These are phyloP conservation scores for Prosopis cineraria DNA, from an alignment of 306 rosid genomes.

Conservation along the genomic window DNA sequence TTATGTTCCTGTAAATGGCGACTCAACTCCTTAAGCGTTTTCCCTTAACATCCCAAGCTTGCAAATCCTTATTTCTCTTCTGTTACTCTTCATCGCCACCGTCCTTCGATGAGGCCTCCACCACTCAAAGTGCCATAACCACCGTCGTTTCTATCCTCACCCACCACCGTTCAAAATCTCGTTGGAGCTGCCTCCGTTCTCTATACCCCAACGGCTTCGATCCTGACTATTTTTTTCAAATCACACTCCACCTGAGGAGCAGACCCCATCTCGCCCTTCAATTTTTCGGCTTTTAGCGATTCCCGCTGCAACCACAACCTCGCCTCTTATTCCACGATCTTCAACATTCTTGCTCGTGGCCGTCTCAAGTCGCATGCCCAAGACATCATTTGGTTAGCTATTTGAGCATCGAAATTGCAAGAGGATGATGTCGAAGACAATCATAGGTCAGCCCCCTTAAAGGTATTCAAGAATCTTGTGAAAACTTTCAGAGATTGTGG, in stretches of 20 bases:
- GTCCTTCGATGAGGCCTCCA: not conserved
- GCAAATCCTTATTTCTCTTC: constrained; percentile 6
- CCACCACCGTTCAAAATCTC: constrained; percentile 74
- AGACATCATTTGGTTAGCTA: constrained; percentile 45
- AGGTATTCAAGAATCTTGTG: constrained; percentile 62
- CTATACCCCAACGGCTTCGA: constrained; percentile 58
- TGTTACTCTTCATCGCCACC: constrained; percentile 20
- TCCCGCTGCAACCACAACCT: constrained; percentile 69
- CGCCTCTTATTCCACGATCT: constrained; percentile 61
- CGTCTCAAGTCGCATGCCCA: constrained; percentile 66
- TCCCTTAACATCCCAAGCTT: constrained; percentile 25
- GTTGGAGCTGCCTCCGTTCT: constrained; percentile 65
- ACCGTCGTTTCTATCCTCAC: constrained; percentile 58
- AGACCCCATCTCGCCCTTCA: constrained; percentile 75
- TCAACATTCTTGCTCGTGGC: constrained; percentile 72
- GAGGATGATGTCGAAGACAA: not conserved
- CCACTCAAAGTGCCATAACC: constrained; percentile 22
- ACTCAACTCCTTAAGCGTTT: constrained; percentile 35
- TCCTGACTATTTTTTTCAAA: constrained; percentile 60
- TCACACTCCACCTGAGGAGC: constrained; percentile 54
- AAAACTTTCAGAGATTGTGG: constrained; percentile 61
- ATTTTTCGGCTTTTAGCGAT: constrained; percentile 72
- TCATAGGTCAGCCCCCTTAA: constrained; percentile 40
- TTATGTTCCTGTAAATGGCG: constrained; percentile 34
- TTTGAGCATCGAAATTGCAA: constrained; percentile 37